Conservation (phyloP, 2,329 filamentous ascomycete genomes). For the Colletotrichum scovillei region DNA sequence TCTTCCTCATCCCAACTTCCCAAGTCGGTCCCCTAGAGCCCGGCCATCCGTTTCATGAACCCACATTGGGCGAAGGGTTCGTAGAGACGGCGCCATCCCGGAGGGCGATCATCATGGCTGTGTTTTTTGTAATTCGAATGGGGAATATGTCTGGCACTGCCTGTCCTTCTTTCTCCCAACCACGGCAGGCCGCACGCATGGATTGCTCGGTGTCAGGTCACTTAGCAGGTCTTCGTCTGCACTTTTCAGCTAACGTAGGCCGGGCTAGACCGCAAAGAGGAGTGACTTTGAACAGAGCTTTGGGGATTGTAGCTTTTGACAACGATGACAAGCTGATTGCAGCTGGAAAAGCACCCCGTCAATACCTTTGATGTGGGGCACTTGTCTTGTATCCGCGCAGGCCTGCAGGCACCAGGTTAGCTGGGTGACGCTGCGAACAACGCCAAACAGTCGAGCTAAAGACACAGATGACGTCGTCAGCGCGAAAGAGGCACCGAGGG, state of each 20-base stretch:
- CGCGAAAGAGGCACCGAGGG: slow-evolving; percentile 33
- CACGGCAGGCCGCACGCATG: neutral
- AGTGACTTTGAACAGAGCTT: slow-evolving; percentile 17
- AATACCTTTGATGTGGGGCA: slow-evolving; percentile 22
- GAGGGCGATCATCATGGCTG: slow-evolving; percentile 29
- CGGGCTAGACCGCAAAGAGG: neutral
- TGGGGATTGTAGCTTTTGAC: slow-evolving; percentile 18
- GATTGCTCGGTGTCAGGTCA: neutral
- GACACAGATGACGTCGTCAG: slow-evolving; percentile 36
- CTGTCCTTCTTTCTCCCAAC: neutral
- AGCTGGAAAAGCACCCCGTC: neutral
- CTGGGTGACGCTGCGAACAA: slow-evolving; percentile 34
- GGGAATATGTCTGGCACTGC: neutral
- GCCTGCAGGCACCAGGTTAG: slow-evolving; percentile 17
- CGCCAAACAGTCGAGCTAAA: slow-evolving; percentile 34
- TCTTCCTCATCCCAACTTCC: slow-evolving; percentile 25
- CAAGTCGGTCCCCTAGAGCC: neutral
- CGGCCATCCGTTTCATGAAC: slow-evolving; percentile 26
- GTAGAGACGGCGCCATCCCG: slow-evolving; percentile 28
- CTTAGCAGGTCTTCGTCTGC: neutral
- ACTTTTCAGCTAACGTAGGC: neutral
- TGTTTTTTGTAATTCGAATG: slow-evolving; percentile 1
- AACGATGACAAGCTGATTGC: neutral
- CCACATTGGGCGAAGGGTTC: slow-evolving; percentile 23
- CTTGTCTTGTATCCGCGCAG: slow-evolving; percentile 2